Evolutionary conservation across 441 rosid genomes (phyloP).

Genomic region (Populus trichocarpa): DNA sequence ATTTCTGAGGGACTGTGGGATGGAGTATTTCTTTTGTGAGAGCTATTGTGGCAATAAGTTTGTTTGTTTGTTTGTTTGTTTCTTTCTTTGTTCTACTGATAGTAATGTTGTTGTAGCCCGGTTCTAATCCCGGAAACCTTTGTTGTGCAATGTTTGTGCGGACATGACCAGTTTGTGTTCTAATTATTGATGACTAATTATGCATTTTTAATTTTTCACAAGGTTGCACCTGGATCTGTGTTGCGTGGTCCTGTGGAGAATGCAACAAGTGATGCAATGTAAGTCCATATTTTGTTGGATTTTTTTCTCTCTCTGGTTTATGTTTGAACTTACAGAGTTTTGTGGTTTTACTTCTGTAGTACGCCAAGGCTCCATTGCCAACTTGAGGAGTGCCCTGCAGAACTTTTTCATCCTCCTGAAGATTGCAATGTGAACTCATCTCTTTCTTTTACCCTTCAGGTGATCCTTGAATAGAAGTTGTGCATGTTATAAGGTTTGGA

Average conservation of each 20-base stretch:
- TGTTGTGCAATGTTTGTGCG: constrained; percentile 3
- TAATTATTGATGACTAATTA: not conserved
- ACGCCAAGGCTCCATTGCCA: constrained; percentile 88
- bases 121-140: not conserved
- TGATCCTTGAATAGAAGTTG: constrained; percentile 30
- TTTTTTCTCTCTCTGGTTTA: constrained; percentile 7
- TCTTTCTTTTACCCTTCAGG: constrained; percentile 97
- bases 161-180: not conserved
- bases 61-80: not conserved
- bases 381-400: constrained; percentile 76
- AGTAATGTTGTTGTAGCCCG: not conserved
- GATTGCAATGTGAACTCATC: constrained; percentile 99
- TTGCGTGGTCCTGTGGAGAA: constrained; percentile 90
- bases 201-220: constrained; percentile 25
- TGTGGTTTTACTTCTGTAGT: constrained; percentile 37
- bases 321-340: constrained; percentile 9
- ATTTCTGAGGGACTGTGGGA: not conserved
- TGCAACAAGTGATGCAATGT: constrained; percentile 82
- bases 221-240: constrained; percentile 94
- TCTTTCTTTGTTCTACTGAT: not conserved
- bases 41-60: not conserved
- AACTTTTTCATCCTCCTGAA: constrained; percentile 93
- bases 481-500: constrained; percentile 20
- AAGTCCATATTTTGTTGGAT: constrained; percentile 40
- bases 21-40: not conserved